A percentile compares a stretch with the other conserved stretches of the same genome.
Conservation (phyloP, 805 yeast genomes). For the Kluyveromyces dobzhanskii region DNA sequence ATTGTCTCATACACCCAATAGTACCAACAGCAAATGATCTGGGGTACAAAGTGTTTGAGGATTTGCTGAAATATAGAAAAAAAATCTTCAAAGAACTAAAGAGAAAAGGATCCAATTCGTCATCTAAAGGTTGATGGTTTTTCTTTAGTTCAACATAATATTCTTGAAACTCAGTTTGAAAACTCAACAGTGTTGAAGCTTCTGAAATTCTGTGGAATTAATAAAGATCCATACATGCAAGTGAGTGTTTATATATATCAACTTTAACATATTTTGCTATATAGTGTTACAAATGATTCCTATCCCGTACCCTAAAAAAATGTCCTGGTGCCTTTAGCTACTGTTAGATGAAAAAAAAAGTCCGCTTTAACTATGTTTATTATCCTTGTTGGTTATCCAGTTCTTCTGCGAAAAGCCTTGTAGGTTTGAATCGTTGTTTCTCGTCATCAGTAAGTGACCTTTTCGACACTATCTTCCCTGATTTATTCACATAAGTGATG, state of each 20-base stretch:
- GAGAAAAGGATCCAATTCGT: slow-evolving; percentile 14
- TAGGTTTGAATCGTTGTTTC: slow-evolving; percentile 22
- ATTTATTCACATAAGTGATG: slow-evolving; percentile 28
- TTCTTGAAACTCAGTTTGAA: too few relatives aligned
- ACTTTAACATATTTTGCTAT: too few relatives aligned
- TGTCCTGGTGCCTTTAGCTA: too few relatives aligned
- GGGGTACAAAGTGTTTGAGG: slow-evolving; percentile 50
- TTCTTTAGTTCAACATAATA: neutral
- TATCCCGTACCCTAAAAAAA: too few relatives aligned
- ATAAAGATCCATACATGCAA: too few relatives aligned
- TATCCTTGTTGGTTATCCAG: slow-evolving; percentile 6
- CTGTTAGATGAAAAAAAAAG: too few relatives aligned
- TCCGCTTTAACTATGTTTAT: too few relatives aligned
- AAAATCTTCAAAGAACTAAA: slow-evolving; percentile 59
- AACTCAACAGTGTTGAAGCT: too few relatives aligned
- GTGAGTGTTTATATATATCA: neutral
- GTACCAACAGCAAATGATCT: slow-evolving; percentile 50
- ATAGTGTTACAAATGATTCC: too few relatives aligned
- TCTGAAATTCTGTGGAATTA: too few relatives aligned
- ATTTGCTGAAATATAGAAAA: slow-evolving; percentile 51
- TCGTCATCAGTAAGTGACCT: slow-evolving; percentile 17
- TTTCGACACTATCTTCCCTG: slow-evolving; percentile 25
- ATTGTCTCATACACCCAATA: slow-evolving; percentile 41
- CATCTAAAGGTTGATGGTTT: neutral
- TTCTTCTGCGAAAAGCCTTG: slow-evolving; percentile 20